Evolutionary conservation across 1,284 basidiomycete genomes (phyloP).

Genomic region (Puccinia coronata): DNA sequence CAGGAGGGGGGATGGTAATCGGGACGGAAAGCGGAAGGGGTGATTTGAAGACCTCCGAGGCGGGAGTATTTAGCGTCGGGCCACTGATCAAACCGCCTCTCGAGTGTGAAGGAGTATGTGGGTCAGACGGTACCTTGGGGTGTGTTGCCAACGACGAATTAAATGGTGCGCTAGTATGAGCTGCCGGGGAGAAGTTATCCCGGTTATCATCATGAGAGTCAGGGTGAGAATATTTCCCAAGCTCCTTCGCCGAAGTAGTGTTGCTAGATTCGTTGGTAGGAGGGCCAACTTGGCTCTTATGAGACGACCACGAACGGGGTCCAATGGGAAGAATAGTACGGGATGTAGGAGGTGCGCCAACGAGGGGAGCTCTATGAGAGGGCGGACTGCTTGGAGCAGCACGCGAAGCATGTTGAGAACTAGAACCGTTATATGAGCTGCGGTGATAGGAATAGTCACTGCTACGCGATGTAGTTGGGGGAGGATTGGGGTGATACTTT

Average conservation of each 20-base stretch:
- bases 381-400: constrained; percentile 6
- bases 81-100: constrained; percentile 26
- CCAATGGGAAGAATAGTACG: constrained; percentile 24
- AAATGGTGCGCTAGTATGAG: not conserved
- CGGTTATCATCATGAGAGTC: not conserved
- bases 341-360: not conserved
- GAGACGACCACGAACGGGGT: constrained; percentile 34
- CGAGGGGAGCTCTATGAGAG: constrained; percentile 13
- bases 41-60: constrained; percentile 44
- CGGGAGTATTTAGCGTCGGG: constrained; percentile 42
- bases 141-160: not conserved
- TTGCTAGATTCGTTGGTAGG: not conserved
- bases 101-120: not conserved
- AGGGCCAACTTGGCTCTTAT: constrained; percentile 1
- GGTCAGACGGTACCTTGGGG: constrained; percentile 5
- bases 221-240: not conserved
- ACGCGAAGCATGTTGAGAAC: constrained; percentile 13
- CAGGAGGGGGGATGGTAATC: constrained; percentile 45
- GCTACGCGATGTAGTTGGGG: constrained; percentile 1
- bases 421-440: constrained; percentile 6
- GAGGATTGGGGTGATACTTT: not conserved
- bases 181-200: not conserved
- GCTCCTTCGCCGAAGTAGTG: constrained; percentile 7
- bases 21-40: constrained; percentile 46
- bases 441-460: constrained; percentile 30